Evolutionary conservation across 331 rosid species (phyloP), one percentile per base, ranked within the genome.

Genomic region (Quercus lobata): DNA sequence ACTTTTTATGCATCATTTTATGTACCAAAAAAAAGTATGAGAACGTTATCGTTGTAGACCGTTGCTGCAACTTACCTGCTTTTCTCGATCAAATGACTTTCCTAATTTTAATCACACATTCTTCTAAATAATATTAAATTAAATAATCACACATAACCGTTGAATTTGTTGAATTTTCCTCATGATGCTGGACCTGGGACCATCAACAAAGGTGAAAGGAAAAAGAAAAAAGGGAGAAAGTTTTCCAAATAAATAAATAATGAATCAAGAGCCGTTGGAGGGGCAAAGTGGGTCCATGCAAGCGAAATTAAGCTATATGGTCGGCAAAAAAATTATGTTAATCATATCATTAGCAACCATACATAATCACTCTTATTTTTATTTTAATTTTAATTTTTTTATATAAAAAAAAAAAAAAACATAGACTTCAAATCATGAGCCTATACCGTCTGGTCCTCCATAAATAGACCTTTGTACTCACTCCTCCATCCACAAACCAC

Each of bases 231-330:
- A 8, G 9, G 76, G 69, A 32, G 15, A 37, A 19, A 61, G 19
- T 41, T 8, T 41, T 0, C 46, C 18, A 22, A 19, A 10, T 9
- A 29, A 22, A 25, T 10, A 6, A 5, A 37, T 22, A 44, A 30
- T 24, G 29, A 41, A 53, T 5, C 35, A 53, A 73, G 83, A 81
- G 84, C 83, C 89, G 82, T 88, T 91, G 87, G 81, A 52, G 65
- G 65, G 73, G 73, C 56, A 65, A 44, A 68, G 54, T 62, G 92
- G 94, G 87, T 19, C 89, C 91, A n/a, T 86, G 92, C 96, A 79
- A 89, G 92, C 90, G 89, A 88, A 86, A 84, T 82, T 62, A 83
- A 80, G 92, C 87, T 84, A 82, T 66, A 57, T 72, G 95, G 96
- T 84, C 93, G 97, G 97, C 91, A 53, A 65, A 83, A 49, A 82